A percentile compares a stretch with the other conserved stretches of the same genome.
These are phyloP conservation scores for Taiozyma sp. DNA, from an alignment of 1,139 yeast species.

Conservation along the genomic window DNA sequence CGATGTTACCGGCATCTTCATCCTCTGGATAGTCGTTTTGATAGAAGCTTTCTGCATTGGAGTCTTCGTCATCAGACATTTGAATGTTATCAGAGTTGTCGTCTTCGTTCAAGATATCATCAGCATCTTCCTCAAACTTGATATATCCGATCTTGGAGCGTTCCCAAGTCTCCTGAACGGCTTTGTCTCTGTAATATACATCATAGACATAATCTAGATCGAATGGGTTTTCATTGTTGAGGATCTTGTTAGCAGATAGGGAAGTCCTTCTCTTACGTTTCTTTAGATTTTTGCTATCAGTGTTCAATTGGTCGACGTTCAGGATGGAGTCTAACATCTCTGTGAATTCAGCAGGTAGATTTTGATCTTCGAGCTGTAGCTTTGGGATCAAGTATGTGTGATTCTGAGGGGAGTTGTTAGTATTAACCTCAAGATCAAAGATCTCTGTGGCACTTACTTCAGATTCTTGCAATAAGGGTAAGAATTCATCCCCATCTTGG, in stretches of 20 bases:
- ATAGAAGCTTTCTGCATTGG: conserved; percentile 87
- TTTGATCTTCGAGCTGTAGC: conserved; percentile 36
- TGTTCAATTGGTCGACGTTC: conserved; percentile 22
- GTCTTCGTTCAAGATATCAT: conserved; percentile 47
- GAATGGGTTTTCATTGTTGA: conserved; percentile 1
- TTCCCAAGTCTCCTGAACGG: conserved; percentile 42
- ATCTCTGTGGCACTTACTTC: conserved; percentile 3
- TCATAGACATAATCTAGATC: conserved; percentile 84
- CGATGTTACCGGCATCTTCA: conserved; percentile 49
- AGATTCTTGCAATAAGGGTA: conserved; percentile 21
- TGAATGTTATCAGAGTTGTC: conserved; percentile 34
- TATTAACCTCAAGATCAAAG: neutral
- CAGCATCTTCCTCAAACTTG: conserved; percentile 62
- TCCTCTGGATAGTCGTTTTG: conserved; percentile 94
- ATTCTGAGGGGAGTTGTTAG: conserved; percentile 24
- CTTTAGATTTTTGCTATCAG: conserved; percentile 12
- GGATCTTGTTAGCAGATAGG: neutral
- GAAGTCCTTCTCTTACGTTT: conserved; percentile 10
- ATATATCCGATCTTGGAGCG: conserved; percentile 56
- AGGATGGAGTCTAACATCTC: conserved; percentile 64
- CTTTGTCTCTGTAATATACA: conserved; percentile 62
- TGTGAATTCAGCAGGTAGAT: conserved; percentile 53
- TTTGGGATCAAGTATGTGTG: conserved; percentile 28
- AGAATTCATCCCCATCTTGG: conserved; percentile 16
- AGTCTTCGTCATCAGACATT: conserved; percentile 61